Percentiles rank a stretch among this genome's conserved stretches.
phyloP scores from a whole-genome alignment of 2,329 filamentous ascomycete species.

The Xenosphaeropsis pyriputrescens region DNA sequence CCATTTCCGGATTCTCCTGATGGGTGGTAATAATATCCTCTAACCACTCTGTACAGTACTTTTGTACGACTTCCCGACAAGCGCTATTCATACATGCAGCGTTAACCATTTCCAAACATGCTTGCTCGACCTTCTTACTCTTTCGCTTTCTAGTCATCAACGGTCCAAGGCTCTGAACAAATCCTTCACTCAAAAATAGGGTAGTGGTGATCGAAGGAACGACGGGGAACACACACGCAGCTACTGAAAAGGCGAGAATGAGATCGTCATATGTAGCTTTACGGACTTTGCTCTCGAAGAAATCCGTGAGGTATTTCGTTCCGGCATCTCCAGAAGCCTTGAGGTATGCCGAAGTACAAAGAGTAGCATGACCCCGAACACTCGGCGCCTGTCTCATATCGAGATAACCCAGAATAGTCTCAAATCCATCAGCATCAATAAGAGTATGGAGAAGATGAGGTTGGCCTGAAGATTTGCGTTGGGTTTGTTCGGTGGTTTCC shows the following conservation, averaged over 20 bases:
- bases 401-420: conserved; percentile 73
- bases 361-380: conserved; percentile 66
- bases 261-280: conserved; percentile 76
- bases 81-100: conserved; percentile 75
- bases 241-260: conserved; percentile 87
- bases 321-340: conserved; percentile 62
- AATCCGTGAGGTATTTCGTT: conserved; percentile 52
- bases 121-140: conserved; percentile 72
- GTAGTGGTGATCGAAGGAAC: conserved; percentile 59
- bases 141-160: conserved; percentile 71
- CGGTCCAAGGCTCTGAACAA: conserved; percentile 61
- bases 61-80: conserved; percentile 72
- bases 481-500: conserved; percentile 10
- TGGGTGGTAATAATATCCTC: conserved; percentile 56
- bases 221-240: conserved; percentile 75
- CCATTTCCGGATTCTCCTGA: conserved; percentile 37
- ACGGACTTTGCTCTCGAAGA: conserved; percentile 58
- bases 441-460: conserved; percentile 31
- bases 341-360: conserved; percentile 73
- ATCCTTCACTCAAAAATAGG: conserved; percentile 80
- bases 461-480: conserved; percentile 15
- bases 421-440: conserved; percentile 62
- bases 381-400: conserved; percentile 66
- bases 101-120: conserved; percentile 78
- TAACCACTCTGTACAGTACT: conserved; percentile 77